These are phyloP conservation scores for Escovopsis sp. DNA, from an alignment of 2,329 filamentous ascomycete genomes.

Conservation along the genomic window DNA sequence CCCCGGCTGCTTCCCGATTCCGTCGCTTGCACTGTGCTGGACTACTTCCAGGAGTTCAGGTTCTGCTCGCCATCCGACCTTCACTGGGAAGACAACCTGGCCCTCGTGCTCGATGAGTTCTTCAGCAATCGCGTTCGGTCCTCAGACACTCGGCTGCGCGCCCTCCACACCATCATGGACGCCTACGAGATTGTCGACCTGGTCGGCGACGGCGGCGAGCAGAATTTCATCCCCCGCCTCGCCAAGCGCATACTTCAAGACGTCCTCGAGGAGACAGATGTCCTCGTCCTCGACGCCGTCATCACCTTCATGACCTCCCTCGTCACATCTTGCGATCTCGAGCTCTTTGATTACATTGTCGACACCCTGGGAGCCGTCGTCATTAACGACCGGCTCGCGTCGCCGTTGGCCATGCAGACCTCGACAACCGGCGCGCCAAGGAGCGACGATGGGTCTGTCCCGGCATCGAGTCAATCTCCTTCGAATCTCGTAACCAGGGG, in stretches of 20 bases:
- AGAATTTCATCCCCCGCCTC: constrained; percentile 41
- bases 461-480: constrained; percentile 31
- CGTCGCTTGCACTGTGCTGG: constrained; percentile 47
- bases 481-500: constrained; percentile 59
- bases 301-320: constrained; percentile 51
- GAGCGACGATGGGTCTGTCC: constrained; percentile 6
- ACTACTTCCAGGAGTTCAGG: constrained; percentile 53
- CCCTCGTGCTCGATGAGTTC: constrained; percentile 45
- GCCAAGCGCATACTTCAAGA: constrained; percentile 46
- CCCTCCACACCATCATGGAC: constrained; percentile 45
- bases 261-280: constrained; percentile 48
- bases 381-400: constrained; percentile 30
- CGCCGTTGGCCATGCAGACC: constrained; percentile 17
- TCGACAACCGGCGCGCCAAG: no score
- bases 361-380: constrained; percentile 37
- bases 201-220: constrained; percentile 42
- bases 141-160: constrained; percentile 45
- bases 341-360: constrained; percentile 44
- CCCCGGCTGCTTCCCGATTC: constrained; percentile 49
- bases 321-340: constrained; percentile 41
- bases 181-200: constrained; percentile 44
- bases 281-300: constrained; percentile 47
- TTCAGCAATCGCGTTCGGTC: constrained; percentile 47
- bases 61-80: constrained; percentile 58
- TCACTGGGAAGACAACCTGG: constrained; percentile 51